Percentiles rank a stretch among this genome's conserved stretches.
These are phyloP conservation scores for Metarhizium guizhouense DNA, from an alignment of 2,329 filamentous ascomycete genomes.

Conservation along the genomic window DNA sequence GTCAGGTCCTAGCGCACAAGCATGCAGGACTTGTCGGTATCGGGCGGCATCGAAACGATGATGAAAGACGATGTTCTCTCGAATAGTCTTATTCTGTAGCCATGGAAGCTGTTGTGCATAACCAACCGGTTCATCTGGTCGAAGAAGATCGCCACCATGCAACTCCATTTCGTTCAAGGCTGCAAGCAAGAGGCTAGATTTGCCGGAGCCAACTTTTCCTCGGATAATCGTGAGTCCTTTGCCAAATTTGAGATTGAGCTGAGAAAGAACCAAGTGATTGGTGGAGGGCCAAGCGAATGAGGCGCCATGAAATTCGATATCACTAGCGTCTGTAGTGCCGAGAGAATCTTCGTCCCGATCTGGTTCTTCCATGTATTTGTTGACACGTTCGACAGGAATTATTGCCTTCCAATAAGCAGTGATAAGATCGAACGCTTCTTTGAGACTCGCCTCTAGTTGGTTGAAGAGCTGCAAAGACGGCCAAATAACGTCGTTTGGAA, in stretches of 20 bases:
- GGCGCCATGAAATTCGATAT: constrained; percentile 51
- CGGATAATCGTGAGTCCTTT: constrained; percentile 46
- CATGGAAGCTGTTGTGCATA: constrained; percentile 55
- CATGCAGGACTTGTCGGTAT: constrained; percentile 52
- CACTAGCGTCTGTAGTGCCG: constrained; percentile 20
- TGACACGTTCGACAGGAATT: constrained; percentile 74
- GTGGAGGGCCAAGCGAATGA: constrained; percentile 75
- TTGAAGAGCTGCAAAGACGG: constrained; percentile 75
- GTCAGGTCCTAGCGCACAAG: constrained; percentile 49
- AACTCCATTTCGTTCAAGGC: constrained; percentile 61
- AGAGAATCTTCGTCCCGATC: constrained; percentile 52
- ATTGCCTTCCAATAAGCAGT: constrained; percentile 71
- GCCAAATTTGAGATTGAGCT: constrained; percentile 36
- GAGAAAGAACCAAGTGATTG: constrained; percentile 38
- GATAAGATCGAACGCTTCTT: constrained; percentile 66
- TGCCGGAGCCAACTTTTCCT: constrained; percentile 52
- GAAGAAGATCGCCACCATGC: constrained; percentile 35
- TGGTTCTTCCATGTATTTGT: constrained; percentile 79
- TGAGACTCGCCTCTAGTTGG: constrained; percentile 64
- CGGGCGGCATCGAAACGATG: constrained; percentile 41
- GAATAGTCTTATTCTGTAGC: constrained; percentile 57
- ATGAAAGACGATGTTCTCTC: constrained; percentile 58
- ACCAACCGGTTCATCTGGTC: constrained; percentile 41
- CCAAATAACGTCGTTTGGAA: constrained; percentile 77
- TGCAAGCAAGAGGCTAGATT: constrained; percentile 50